Evolutionary conservation across 306 rosid genomes (phyloP), one percentile per base, ranked within the genome.

Genomic region (Echinosophora koreensis): DNA sequence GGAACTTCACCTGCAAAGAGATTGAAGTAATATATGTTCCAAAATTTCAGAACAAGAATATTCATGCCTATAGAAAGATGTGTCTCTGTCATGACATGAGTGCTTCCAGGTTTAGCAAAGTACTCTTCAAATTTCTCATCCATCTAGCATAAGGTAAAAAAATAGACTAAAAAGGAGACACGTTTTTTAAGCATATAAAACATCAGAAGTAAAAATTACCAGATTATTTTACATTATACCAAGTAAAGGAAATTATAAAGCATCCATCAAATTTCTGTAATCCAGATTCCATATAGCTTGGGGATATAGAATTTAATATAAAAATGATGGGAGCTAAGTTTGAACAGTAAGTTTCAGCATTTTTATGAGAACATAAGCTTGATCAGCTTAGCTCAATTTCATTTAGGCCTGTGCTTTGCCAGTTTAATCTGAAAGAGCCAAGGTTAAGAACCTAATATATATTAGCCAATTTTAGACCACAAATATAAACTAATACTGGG

Each of bases 1-100:
- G 77, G 90, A 80, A 86, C 81, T 89, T 83, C 73, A 94, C 90
- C 97, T 94, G 86, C 78, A 87, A 71, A 79, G 69, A 77, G 60
- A 87, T 64, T 66, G 18, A 79, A 77, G 34, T 46, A 41, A 60
- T 42, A 51, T 37, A 61, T 27, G 17, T 65, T 77, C 64, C 38
- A 75, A 59, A 30, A 51, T 73, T 63, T 69, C 39, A 79, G 71
- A 79, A 57, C 30, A 58, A 72, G 74, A 69, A 52, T 56, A 47
- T 12, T 46, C 27, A 22, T 41, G 58, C 79, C 71, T 38, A 47
- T 16, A 44, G 54, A 50, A 51, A 75, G 46, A 50, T 18, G 52
- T 38, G 66, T 57, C 66, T 42, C 8, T 22, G 66, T 41, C 56
- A 30, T 30, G 32, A 30, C 64, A 66, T 17, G 22, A 50, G 18